Evolutionary conservation across 2,329 filamentous ascomycete genomes (phyloP).

Genomic region (Hypoxylon sp.): DNA sequence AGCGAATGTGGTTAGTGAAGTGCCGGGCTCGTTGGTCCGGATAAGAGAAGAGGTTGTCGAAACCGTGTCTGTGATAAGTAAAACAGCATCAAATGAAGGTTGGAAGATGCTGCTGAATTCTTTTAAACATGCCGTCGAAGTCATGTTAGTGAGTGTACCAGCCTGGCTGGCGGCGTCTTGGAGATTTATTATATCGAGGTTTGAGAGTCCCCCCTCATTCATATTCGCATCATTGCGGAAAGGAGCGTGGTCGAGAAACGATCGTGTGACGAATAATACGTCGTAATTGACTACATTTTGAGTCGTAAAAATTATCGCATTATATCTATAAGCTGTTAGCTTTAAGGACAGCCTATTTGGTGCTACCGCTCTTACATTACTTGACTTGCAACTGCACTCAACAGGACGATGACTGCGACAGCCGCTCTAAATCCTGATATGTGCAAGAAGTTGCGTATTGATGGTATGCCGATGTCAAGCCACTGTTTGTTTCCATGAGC

Average conservation of each 20-base stretch:
- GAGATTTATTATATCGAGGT: constrained; percentile 56
- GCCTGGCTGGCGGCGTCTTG: constrained; percentile 53
- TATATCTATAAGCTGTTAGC: constrained; percentile 60
- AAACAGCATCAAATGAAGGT: constrained; percentile 54
- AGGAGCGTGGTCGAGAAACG: constrained; percentile 56
- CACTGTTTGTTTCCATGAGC: constrained; percentile 64
- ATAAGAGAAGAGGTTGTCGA: constrained; percentile 54
- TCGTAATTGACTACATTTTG: constrained; percentile 53
- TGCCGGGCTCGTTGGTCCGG: constrained; percentile 53
- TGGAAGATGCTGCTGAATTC: constrained; percentile 55
- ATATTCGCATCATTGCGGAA: constrained; percentile 56
- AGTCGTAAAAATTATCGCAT: constrained; percentile 64
- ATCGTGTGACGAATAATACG: constrained; percentile 55
- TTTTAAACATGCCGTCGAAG: constrained; percentile 53
- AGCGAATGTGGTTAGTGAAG: constrained; percentile 45
- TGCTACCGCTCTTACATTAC: constrained; percentile 61
- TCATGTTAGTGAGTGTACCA: constrained; percentile 49
- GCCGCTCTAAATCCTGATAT: constrained; percentile 60
- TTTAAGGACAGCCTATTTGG: not conserved
- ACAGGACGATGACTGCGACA: constrained; percentile 59
- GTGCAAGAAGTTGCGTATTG: constrained; percentile 63
- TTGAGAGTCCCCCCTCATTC: constrained; percentile 56
- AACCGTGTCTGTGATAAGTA: constrained; percentile 54
- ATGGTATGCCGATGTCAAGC: constrained; percentile 69
- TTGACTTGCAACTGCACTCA: constrained; percentile 62